A percentile compares a stretch with the other conserved stretches of the same genome.
Conservation (phyloP, 495 filamentous ascomycete species). For the Opeltia flavorubescens region DNA sequence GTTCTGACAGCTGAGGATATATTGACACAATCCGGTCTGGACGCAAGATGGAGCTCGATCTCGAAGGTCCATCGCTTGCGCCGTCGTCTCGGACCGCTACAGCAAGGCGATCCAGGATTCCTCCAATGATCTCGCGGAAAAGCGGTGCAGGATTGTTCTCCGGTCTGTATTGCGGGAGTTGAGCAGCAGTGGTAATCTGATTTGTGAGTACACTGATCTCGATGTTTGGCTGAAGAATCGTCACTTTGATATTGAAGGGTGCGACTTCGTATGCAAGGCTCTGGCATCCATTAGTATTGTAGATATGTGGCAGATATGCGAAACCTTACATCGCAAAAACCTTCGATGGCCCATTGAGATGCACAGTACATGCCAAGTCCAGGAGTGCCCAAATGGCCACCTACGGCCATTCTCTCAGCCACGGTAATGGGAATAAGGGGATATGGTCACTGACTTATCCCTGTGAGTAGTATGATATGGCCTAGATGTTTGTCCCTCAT, state of each 20-base stretch:
- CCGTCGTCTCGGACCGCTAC: slow-evolving; percentile 14
- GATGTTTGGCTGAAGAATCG: slow-evolving; percentile 79
- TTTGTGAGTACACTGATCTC: slow-evolving; percentile 78
- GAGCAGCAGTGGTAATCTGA: slow-evolving; percentile 68
- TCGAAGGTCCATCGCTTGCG: slow-evolving; percentile 23
- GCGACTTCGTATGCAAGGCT: slow-evolving; percentile 93
- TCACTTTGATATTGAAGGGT: slow-evolving; percentile 92
- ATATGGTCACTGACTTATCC: slow-evolving; percentile 55
- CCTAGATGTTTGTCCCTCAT: slow-evolving; percentile 67
- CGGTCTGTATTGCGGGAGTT: slow-evolving; percentile 56
- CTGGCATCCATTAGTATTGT: slow-evolving; percentile 18
- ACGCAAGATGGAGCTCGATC: slow-evolving; percentile 20
- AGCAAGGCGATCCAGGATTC: slow-evolving; percentile 46
- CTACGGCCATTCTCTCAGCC: slow-evolving; percentile 14
- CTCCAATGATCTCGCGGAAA: slow-evolving; percentile 64
- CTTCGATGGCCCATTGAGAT: slow-evolving; percentile 88
- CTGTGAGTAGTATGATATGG: slow-evolving; percentile 81
- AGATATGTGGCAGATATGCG: slow-evolving; percentile 4
- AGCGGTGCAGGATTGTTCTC: slow-evolving; percentile 64
- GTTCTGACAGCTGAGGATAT: slow-evolving; percentile 53
- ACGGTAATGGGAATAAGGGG: no score
- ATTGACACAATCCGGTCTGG: slow-evolving; percentile 50
- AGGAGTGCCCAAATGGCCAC: slow-evolving; percentile 84
- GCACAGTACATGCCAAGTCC: slow-evolving; percentile 84
- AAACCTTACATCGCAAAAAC: slow-evolving; percentile 55